phyloP scores from a whole-genome alignment of 2,329 filamentous ascomycete genomes.

The Aspergillus sp. region DNA sequence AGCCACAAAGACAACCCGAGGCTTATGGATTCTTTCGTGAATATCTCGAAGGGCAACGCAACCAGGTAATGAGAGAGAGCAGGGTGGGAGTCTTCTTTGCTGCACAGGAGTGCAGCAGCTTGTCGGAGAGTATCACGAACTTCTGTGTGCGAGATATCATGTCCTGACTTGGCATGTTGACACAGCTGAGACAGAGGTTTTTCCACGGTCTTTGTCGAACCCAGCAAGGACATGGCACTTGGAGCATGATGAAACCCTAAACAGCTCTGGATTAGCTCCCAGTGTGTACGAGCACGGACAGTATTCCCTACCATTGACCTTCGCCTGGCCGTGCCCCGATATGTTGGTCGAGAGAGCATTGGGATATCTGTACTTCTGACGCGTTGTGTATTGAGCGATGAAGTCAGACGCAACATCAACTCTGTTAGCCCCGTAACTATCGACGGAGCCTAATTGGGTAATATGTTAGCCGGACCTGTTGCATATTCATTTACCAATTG shows the following conservation, averaged over 20 bases:
- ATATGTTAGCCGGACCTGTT: not conserved
- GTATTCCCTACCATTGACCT: constrained; percentile 15
- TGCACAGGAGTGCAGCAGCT: constrained; percentile 82
- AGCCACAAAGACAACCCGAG: constrained; percentile 95
- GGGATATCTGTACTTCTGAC: constrained; percentile 90
- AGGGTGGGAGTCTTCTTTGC: constrained; percentile 70
- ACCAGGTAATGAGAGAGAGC: constrained; percentile 84
- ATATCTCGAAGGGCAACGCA: constrained; percentile 85
- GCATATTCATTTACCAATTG: not conserved
- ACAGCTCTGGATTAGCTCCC: constrained; percentile 7
- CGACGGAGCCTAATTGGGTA: constrained; percentile 59
- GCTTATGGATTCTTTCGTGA: constrained; percentile 93
- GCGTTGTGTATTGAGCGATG: constrained; percentile 92
- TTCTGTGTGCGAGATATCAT: constrained; percentile 68
- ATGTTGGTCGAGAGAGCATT: constrained; percentile 55
- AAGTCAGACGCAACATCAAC: constrained; percentile 96
- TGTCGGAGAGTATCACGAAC: constrained; percentile 78
- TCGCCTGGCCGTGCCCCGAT: constrained; percentile 7
- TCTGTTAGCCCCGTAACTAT: constrained; percentile 67
- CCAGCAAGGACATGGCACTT: constrained; percentile 8
- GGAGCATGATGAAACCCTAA: constrained; percentile 9
- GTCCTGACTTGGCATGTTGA: constrained; percentile 65
- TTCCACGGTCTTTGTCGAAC: constrained; percentile 46
- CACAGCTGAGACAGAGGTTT: constrained; percentile 70
- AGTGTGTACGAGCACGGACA: not conserved